Evolutionary conservation across 2,329 filamentous ascomycete genomes (phyloP).

Genomic region (Colletotrichum navitas): DNA sequence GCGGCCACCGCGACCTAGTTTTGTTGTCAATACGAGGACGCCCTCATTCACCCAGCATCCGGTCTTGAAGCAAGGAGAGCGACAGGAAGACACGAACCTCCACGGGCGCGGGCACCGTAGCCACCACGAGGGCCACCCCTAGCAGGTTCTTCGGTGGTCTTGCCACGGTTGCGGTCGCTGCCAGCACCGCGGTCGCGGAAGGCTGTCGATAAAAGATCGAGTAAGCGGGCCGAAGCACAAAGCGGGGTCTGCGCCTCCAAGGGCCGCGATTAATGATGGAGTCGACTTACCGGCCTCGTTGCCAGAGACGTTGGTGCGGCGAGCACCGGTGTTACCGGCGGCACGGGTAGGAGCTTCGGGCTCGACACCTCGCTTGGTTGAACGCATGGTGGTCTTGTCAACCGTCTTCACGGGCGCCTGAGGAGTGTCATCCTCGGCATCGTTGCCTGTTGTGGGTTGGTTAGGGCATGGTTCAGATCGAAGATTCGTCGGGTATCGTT

Average conservation of each 20-base stretch:
- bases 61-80: background rate
- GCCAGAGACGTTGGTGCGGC: constrained; percentile 73
- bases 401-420: constrained; percentile 87
- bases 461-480: constrained; percentile 40
- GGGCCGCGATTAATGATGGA: constrained; percentile 19
- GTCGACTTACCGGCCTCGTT: constrained; percentile 86
- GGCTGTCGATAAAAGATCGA: constrained; percentile 64
- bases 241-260: constrained; percentile 40
- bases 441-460: constrained; percentile 64
- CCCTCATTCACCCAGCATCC: background rate
- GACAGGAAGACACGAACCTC: constrained; percentile 58
- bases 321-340: constrained; percentile 57
- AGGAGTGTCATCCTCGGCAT: constrained; percentile 77
- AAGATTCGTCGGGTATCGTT: constrained; percentile 43
- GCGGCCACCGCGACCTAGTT: constrained; percentile 65
- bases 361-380: constrained; percentile 87
- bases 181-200: constrained; percentile 92
- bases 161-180: constrained; percentile 83
- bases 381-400: constrained; percentile 83
- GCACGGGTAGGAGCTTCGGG: constrained; percentile 73
- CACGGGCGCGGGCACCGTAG: constrained; percentile 72
- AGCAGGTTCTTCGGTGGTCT: constrained; percentile 77
- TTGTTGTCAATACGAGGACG: constrained; percentile 24
- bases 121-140: constrained; percentile 66
- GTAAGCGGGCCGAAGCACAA: constrained; percentile 28